Conservation (phyloP, 257 asterid genomes). For the Solanum microdontum region DNA sequence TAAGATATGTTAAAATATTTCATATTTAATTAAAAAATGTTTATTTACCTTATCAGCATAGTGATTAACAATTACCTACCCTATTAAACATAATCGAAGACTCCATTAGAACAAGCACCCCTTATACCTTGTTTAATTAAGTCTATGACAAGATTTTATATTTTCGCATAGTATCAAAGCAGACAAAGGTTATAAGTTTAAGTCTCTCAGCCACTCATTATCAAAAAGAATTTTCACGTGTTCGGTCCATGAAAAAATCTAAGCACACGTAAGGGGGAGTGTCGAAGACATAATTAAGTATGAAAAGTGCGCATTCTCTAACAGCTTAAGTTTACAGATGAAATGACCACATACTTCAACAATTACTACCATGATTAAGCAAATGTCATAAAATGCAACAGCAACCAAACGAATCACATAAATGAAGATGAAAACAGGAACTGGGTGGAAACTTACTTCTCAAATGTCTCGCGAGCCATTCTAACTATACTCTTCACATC, state of each 20-base stretch:
- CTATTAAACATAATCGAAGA: neutral
- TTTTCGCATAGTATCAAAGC: neutral
- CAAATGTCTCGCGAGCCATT: conserved; percentile 76
- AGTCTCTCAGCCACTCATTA: neutral
- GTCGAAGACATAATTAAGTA: neutral
- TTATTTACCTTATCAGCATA: neutral
- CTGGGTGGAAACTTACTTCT: conserved; percentile 45
- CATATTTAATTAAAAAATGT: neutral
- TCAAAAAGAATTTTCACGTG: neutral
- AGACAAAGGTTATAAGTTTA: neutral
- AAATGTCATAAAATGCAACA: neutral
- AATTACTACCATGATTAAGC: neutral
- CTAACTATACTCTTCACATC: conserved; percentile 67
- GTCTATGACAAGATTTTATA: neutral
- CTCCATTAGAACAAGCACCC: neutral
- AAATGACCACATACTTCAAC: neutral
- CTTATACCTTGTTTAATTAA: neutral
- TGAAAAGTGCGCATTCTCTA: neutral
- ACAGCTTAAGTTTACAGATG: neutral
- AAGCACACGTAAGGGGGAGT: neutral
- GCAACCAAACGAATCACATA: neutral
- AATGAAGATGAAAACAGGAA: neutral
- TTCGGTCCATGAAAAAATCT: neutral
- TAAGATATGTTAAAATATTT: neutral
- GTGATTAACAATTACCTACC: neutral